Base-by-base conservation (phyloP, 2,329 filamentous ascomycete species). In the Ascomycota sp. region DNA sequence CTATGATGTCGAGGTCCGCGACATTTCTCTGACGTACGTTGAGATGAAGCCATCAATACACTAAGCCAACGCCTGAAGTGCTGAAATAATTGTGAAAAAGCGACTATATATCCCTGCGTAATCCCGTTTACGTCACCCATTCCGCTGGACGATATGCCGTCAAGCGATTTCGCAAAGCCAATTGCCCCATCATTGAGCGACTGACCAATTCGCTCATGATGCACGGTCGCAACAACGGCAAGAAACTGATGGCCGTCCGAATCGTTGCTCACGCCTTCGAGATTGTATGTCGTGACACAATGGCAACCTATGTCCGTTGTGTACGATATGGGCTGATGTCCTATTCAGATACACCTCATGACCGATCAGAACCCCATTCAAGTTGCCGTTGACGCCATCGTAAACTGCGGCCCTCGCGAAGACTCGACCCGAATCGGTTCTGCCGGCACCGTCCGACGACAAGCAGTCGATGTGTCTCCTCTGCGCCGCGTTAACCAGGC, bases 141-240 rank as follows among this genome's bases (percentile, higher is more conserved):
- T 92, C 84, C 48, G 89, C 91, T 56, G 89, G 89, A 60, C 82
- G 84, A 60, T 98, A 92, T 75, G 89, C 89, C 58, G 74, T 77
- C 67, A 98, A 98, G 83, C 79, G 91, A 59, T 98, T 98, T 82
- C 81, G 89, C 72, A 98, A 98, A 78, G 89, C 91, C 61, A 91
- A 95, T 75, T 98, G 89, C 81, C 89, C 89, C 55, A 95, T 98
- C 76, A 93, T 98, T 59, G 89, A 98, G 80, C 86, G 89, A 62
- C 77, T 98, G 53, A 98, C 89, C 73, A 98, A 98, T 80, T 95
- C 89, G 40, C 77, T 98, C 61, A 98, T 98, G 91, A 95, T 95
- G 86, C 92, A 98, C 77, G 89, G 89, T 66, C 89, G 89, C 68
- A 98, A 98, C 81, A 98, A 93, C 80, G 89, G 89, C 66, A 98